phyloP scores from a whole-genome alignment of 495 filamentous ascomycete species.

The Halenospora varia region DNA sequence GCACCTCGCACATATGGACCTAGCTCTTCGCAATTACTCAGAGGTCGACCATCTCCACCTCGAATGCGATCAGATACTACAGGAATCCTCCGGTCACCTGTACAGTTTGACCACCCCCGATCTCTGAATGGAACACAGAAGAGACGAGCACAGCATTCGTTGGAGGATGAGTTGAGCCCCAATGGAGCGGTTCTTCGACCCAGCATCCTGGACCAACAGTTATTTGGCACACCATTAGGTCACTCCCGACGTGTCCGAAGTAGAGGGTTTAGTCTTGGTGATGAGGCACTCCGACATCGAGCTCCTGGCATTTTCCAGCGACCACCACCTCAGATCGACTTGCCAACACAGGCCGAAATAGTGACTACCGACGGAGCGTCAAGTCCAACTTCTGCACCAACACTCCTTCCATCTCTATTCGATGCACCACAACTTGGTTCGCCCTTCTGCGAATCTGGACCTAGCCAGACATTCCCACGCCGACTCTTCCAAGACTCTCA shows the following conservation, averaged over 20 bases:
- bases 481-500: conserved; percentile 36
- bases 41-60: conserved; percentile 27
- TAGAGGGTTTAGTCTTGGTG: conserved; percentile 60
- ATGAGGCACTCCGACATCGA: conserved; percentile 23
- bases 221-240: conserved; percentile 38
- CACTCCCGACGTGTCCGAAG: conserved; percentile 38
- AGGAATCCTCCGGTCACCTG: conserved; percentile 45
- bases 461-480: conserved; percentile 45
- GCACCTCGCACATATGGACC: conserved; percentile 57
- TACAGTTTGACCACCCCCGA: conserved; percentile 39
- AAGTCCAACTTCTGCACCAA: conserved; percentile 1
- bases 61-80: conserved; percentile 32
- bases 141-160: conserved; percentile 43
- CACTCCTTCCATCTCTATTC: conserved; percentile 16
- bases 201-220: conserved; percentile 43
- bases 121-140: conserved; percentile 48
- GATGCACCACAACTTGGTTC: conserved; percentile 45
- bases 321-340: conserved; percentile 27
- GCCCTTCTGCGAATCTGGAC: conserved; percentile 37
- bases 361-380: not conserved
- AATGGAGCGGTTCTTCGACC: conserved; percentile 41
- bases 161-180: conserved; percentile 44
- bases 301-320: conserved; percentile 3
- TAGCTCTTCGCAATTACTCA: conserved; percentile 32
- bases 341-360: conserved; percentile 8